A percentile compares a stretch with the other conserved stretches of the same genome.
phyloP scores from a whole-genome alignment of 768 basidiomycete genomes.

The Lyophyllum atratum region DNA sequence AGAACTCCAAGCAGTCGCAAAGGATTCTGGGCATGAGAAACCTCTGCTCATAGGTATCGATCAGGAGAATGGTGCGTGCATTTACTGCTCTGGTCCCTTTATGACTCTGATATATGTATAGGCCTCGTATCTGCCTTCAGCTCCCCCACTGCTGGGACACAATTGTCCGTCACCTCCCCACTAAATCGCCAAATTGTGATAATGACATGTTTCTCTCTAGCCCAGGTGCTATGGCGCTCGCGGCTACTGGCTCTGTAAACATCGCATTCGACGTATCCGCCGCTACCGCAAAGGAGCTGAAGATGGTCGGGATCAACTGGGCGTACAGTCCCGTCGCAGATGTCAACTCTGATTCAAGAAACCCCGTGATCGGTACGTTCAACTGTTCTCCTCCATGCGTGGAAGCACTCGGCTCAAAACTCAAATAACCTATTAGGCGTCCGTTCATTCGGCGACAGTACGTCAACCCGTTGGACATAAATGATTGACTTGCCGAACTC shows the following conservation, averaged over 20 bases:
- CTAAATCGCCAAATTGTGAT: not conserved
- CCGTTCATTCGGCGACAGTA: conserved; percentile 71
- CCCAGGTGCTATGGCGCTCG: conserved; percentile 75
- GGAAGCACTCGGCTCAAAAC: not conserved
- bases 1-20: conserved; percentile 56
- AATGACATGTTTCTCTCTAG: conserved; percentile 30
- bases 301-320: conserved; percentile 69
- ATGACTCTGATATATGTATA: conserved; percentile 21
- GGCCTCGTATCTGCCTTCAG: conserved; percentile 74
- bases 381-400: not conserved
- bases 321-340: conserved; percentile 71
- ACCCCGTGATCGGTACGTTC: conserved; percentile 72
- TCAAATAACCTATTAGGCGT: conserved; percentile 44
- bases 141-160: conserved; percentile 56
- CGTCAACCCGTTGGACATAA: not conserved
- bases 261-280: conserved; percentile 44
- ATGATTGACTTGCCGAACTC: not conserved
- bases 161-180: conserved; percentile 52
- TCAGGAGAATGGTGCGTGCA: conserved; percentile 64
- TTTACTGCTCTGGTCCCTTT: not conserved
- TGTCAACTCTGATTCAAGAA: conserved; percentile 67
- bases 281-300: conserved; percentile 58
- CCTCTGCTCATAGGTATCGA: conserved; percentile 72
- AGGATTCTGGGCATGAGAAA: conserved; percentile 51
- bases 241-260: conserved; percentile 50